A percentile compares a stretch with the other conserved stretches of the same genome.
Evolutionary conservation across 2,329 filamentous ascomycete genomes (phyloP).

Genomic region (Gyromitra esculenta): DNA sequence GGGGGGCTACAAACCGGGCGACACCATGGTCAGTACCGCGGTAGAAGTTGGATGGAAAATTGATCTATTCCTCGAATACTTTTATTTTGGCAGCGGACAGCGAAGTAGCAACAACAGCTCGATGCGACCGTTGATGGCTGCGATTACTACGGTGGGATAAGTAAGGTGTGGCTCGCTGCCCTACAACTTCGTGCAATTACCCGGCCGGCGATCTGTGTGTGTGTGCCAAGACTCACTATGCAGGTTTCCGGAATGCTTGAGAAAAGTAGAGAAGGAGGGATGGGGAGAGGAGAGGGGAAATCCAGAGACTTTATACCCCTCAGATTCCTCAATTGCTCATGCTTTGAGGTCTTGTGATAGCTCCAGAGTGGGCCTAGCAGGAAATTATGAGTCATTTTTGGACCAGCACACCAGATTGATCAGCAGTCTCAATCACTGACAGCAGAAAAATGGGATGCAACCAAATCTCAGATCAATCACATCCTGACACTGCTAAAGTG

Average conservation of each 20-base stretch:
- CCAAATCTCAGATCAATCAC: background rate
- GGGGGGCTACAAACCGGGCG: background rate
- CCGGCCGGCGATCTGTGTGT: background rate
- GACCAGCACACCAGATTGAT: background rate
- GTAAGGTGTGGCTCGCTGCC: background rate
- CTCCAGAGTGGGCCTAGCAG: background rate
- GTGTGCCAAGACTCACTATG: background rate
- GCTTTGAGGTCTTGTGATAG: background rate
- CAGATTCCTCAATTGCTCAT: background rate
- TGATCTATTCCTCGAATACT: background rate
- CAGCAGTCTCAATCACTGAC: background rate
- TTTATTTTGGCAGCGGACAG: background rate
- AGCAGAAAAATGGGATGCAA: background rate
- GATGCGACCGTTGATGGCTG: background rate
- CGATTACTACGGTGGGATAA: background rate
- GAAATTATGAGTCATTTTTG: background rate
- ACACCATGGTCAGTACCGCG: background rate
- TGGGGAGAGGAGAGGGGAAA: background rate
- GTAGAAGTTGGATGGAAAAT: background rate
- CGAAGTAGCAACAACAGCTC: background rate
- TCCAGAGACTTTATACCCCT: slow-evolving; percentile 14
- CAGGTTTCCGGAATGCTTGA: background rate
- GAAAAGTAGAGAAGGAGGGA: too few species aligned
- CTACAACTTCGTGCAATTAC: background rate
- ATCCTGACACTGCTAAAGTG: background rate